phyloP scores from a whole-genome alignment of 169 alveolate genomes.

The Plasmodium coatneyi region DNA sequence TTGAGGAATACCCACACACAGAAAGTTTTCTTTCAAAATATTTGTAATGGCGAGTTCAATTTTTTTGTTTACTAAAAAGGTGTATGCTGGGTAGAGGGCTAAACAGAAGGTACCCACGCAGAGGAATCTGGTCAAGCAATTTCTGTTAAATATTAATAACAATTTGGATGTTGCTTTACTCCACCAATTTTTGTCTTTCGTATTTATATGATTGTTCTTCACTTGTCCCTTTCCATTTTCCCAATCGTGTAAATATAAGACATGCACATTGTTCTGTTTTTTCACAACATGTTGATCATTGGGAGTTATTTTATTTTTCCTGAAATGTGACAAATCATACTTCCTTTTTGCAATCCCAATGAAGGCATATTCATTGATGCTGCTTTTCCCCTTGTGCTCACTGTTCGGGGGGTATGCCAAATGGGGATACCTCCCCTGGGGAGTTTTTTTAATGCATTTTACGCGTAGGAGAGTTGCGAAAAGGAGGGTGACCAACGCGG shows the following conservation, averaged over 20 bases:
- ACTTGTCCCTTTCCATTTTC: constrained; percentile 38
- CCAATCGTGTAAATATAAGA: constrained; percentile 38
- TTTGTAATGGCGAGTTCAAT: constrained; percentile 20
- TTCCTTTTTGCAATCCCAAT: constrained; percentile 48
- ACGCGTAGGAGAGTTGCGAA: constrained; percentile 13
- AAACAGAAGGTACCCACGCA: constrained; percentile 48
- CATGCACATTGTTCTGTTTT: constrained; percentile 13
- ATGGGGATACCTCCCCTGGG: constrained; percentile 11
- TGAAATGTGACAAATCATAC: constrained; percentile 21
- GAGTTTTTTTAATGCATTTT: constrained; percentile 27
- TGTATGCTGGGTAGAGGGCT: constrained; percentile 35
- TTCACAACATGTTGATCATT: constrained; percentile 23
- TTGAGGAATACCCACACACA: constrained; percentile 10
- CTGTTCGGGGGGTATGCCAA: background rate
- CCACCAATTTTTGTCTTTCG: constrained; percentile 25
- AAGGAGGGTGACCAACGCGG: constrained; percentile 4
- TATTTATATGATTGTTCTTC: constrained; percentile 20
- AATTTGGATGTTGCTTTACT: constrained; percentile 12
- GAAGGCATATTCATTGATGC: constrained; percentile 13
- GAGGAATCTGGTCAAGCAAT: constrained; percentile 20
- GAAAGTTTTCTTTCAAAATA: constrained; percentile 39
- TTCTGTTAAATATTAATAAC: constrained; percentile 11
- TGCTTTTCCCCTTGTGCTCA: constrained; percentile 6
- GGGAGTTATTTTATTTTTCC: constrained; percentile 23
- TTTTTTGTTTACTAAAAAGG: constrained; percentile 36